A percentile compares a stretch with the other conserved stretches of the same genome.
phyloP scores from a whole-genome alignment of 2,329 filamentous ascomycete genomes.

The Clarireedia sp. region DNA sequence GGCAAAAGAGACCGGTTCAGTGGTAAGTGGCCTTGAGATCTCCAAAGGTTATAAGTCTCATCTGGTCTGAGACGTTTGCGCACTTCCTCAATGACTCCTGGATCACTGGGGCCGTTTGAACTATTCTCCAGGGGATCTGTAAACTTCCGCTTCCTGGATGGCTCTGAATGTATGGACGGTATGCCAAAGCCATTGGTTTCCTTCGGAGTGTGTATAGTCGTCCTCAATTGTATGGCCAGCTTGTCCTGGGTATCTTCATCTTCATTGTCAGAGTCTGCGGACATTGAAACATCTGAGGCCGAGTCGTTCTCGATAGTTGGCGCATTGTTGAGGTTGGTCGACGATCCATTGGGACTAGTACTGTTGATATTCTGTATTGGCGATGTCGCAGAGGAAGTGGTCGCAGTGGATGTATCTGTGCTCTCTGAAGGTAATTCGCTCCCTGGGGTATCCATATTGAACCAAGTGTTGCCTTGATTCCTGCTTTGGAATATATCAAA shows the following conservation, averaged over 20 bases:
- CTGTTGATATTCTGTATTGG: constrained; percentile 11
- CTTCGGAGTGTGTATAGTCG: constrained; percentile 1
- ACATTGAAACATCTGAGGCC: constrained; percentile 32
- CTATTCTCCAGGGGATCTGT: constrained; percentile 11
- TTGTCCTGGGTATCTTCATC: constrained; percentile 13
- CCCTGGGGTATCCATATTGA: constrained; percentile 22
- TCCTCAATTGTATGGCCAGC: constrained; percentile 6
- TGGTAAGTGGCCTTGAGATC: constrained; percentile 15
- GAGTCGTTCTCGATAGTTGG: constrained; percentile 22
- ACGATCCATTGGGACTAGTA: constrained; percentile 8
- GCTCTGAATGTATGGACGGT: constrained; percentile 5
- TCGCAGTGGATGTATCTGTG: constrained; percentile 25
- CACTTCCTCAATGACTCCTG: constrained; percentile 10
- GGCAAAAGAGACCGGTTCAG: constrained; percentile 37
- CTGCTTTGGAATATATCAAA: constrained; percentile 3
- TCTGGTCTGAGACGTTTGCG: constrained; percentile 26
- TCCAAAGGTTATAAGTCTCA: constrained; percentile 14
- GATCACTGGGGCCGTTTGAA: constrained; percentile 14
- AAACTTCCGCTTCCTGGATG: constrained; percentile 24
- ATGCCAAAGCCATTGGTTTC: neutral
- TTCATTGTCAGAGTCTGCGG: constrained; percentile 29
- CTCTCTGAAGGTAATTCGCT: constrained; percentile 21
- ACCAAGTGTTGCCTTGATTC: constrained; percentile 6
- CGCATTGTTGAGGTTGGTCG: constrained; percentile 10
- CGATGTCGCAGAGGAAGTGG: constrained; percentile 14